Evolutionary conservation across 352 stramenopile genomes (phyloP).

Genomic region (Elongisporangium prolatum): DNA sequence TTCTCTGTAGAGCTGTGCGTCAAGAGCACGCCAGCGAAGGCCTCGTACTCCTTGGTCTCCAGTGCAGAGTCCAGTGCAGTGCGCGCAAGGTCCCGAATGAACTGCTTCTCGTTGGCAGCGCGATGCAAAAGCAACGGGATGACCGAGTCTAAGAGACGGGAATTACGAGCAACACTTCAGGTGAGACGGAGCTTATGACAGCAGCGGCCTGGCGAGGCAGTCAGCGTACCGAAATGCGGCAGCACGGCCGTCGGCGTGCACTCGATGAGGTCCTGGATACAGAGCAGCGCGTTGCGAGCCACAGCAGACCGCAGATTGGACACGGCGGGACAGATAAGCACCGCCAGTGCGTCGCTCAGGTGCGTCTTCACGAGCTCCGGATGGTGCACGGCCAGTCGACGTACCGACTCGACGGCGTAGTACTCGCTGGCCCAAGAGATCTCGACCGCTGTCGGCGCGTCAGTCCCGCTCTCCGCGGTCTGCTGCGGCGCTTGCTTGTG

Average conservation of each 20-base stretch:
- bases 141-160: conserved; percentile 18
- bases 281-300: conserved; percentile 60
- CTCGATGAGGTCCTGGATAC: conserved; percentile 53
- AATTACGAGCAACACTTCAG: neutral
- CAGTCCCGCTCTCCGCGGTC: neutral
- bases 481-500: conserved; percentile 5
- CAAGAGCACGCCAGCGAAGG: conserved; percentile 27
- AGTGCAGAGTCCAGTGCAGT: conserved; percentile 38
- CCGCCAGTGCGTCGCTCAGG: conserved; percentile 7
- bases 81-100: conserved; percentile 53
- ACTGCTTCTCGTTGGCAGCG: conserved; percentile 67
- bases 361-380: conserved; percentile 4
- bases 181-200: neutral
- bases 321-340: conserved; percentile 50
- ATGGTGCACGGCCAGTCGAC: conserved; percentile 35
- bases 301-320: conserved; percentile 59
- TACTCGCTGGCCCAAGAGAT: conserved; percentile 41
- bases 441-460: conserved; percentile 7
- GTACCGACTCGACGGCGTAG: conserved; percentile 34
- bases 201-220: neutral
- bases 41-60: conserved; percentile 17
- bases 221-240: conserved; percentile 20
- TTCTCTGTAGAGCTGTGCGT: conserved; percentile 28
- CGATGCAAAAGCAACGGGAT: conserved; percentile 50
- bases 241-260: conserved; percentile 18